Evolutionary conservation across 768 basidiomycete species (phyloP).

Genomic region (Chlorophyllum brunneum): DNA sequence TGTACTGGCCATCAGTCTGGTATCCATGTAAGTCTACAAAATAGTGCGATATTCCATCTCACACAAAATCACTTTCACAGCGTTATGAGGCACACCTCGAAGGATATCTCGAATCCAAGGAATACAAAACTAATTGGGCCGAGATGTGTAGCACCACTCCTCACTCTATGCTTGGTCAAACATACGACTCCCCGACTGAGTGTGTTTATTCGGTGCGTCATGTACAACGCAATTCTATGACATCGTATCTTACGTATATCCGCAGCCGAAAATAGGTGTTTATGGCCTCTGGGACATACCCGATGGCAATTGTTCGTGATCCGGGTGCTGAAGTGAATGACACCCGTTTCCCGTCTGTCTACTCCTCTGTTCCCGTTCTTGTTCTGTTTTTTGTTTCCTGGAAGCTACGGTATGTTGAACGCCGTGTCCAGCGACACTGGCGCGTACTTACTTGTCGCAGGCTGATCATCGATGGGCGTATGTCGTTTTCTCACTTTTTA

Average conservation of each 20-base stretch:
- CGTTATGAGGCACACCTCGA: conserved; percentile 7
- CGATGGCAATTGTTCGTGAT: background rate
- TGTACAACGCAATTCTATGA: background rate
- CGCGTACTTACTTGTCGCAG: no score
- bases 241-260: background rate
- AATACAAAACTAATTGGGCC: conserved; percentile 4
- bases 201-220: conserved; percentile 3
- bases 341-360: no score
- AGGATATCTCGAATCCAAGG: conserved; percentile 5
- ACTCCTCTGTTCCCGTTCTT: background rate
- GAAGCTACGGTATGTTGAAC: no score
- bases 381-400: background rate
- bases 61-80: background rate
- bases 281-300: conserved; percentile 10
- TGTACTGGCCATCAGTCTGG: conserved; percentile 3
- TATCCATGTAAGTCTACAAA: conserved; percentile 5
- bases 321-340: no score
- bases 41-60: background rate
- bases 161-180: conserved; percentile 5
- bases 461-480: no score
- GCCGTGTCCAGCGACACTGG: no score
- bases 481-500: no score
- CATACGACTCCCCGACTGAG: background rate
- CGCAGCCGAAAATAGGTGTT: background rate
- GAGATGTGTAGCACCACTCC: conserved; percentile 11